A percentile compares a stretch with the other conserved stretches of the same genome.
These are phyloP conservation scores for Crotalaria pallida DNA, from an alignment of 306 rosid species.

Conservation along the genomic window DNA sequence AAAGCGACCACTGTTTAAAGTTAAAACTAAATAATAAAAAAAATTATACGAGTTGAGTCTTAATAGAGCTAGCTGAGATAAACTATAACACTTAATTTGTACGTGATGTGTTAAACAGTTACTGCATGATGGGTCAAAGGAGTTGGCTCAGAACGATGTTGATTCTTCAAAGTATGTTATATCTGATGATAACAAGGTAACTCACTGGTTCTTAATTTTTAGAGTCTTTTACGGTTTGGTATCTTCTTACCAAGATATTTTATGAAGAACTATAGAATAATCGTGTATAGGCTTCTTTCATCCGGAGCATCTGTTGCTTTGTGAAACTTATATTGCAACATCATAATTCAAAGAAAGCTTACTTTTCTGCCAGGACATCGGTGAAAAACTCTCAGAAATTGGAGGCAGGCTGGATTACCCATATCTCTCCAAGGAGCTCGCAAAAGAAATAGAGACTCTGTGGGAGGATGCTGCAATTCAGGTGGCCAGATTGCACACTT, in stretches of 20 bases:
- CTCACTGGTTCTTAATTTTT: conserved; percentile 1
- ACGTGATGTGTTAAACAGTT: conserved; percentile 47
- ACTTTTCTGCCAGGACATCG: conserved; percentile 46
- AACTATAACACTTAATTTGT: conserved; percentile 20
- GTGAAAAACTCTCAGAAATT: conserved; percentile 76
- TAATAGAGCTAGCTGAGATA: conserved; percentile 8
- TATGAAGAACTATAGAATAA: not conserved
- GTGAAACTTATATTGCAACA: not conserved
- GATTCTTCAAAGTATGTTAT: conserved; percentile 56
- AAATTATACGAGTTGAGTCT: conserved; percentile 28
- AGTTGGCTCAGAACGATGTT: conserved; percentile 68
- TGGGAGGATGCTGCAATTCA: conserved; percentile 94
- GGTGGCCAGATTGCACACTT: conserved; percentile 43
- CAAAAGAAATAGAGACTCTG: conserved; percentile 71
- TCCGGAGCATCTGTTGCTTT: not conserved
- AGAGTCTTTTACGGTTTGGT: not conserved
- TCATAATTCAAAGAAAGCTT: not conserved
- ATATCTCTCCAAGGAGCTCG: conserved; percentile 69
- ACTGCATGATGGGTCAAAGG: conserved; percentile 86
- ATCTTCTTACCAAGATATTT: not conserved
- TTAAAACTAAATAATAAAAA: not conserved
- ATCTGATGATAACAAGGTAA: conserved; percentile 74
- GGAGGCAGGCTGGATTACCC: conserved; percentile 91
- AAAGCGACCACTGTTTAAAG: conserved; percentile 32
- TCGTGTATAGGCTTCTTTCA: not conserved